These are phyloP conservation scores for Xylariaceae sp. DNA, from an alignment of 2,329 filamentous ascomycete genomes.

Conservation along the genomic window DNA sequence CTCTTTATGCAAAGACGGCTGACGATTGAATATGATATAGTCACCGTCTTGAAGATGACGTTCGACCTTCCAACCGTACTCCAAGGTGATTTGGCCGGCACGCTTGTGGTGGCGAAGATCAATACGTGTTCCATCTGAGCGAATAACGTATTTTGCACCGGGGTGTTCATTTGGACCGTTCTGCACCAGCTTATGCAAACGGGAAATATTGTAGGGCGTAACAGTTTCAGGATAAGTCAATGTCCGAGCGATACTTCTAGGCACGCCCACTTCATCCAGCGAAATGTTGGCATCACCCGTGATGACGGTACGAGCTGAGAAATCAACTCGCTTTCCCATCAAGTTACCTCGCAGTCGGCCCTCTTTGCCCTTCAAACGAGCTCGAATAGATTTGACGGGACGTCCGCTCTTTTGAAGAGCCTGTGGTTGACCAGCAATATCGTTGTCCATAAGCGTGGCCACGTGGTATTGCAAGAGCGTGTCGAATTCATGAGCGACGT, in stretches of 20 bases:
- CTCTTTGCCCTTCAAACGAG: conserved; percentile 97
- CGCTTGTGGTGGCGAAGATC: conserved; percentile 91
- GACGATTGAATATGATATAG: conserved; percentile 99
- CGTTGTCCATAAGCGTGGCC: conserved; percentile 99
- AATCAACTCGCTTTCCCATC: conserved; percentile 99
- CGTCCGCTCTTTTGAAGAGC: conserved; percentile 95
- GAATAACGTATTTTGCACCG: conserved; percentile 93
- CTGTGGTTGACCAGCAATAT: conserved; percentile 91
- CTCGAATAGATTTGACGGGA: conserved; percentile 93
- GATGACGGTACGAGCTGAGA: conserved; percentile 98
- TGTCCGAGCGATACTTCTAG: conserved; percentile 84
- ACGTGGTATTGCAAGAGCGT: conserved; percentile 93
- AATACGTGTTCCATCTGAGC: conserved; percentile 87
- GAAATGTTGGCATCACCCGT: conserved; percentile 97
- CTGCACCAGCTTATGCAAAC: conserved; percentile 80
- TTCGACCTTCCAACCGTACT: conserved; percentile 98
- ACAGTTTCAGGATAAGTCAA: conserved; percentile 96
- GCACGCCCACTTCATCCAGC: conserved; percentile 94
- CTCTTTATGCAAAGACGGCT: conserved; percentile 97
- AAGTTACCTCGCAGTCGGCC: conserved; percentile 95
- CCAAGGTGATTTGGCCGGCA: conserved; percentile 76
- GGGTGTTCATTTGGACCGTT: conserved; percentile 95
- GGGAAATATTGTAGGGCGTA: conserved; percentile 95
- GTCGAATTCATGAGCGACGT: conserved; percentile 88
- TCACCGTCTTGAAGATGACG: conserved; percentile 93